Percentiles rank a stretch among this genome's conserved stretches.
Evolutionary conservation across 78 protist species (phyloP).

Genomic region (Dictyostelium intermedium): DNA sequence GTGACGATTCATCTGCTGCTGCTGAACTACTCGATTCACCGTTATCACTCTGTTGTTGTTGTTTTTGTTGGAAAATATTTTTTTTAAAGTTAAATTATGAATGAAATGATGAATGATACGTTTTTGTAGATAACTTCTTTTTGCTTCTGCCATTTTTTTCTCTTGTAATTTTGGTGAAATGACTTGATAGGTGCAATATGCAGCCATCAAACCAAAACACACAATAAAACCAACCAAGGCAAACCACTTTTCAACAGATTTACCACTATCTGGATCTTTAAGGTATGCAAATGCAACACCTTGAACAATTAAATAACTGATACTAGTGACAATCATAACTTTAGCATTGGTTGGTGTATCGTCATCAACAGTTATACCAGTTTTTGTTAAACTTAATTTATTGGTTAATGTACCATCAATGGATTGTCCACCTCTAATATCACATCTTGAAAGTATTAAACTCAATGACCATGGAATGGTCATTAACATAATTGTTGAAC

Average conservation of each 20-base stretch:
- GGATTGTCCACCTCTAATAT: constrained; percentile 30
- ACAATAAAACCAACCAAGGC: constrained; percentile 80
- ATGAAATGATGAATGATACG: constrained; percentile 49
- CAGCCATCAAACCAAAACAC: constrained; percentile 19
- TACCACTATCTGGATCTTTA: constrained; percentile 11
- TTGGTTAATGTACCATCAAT: constrained; percentile 6
- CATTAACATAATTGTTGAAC: constrained; percentile 92
- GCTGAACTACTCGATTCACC: not conserved
- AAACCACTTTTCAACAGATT: constrained; percentile 50
- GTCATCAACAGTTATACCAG: constrained; percentile 65
- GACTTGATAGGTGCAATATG: constrained; percentile 78
- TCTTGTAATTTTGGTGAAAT: constrained; percentile 50
- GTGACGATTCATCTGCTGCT: constrained; percentile 9
- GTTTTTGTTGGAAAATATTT: not conserved
- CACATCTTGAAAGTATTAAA: constrained; percentile 31
- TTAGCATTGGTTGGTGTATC: constrained; percentile 67
- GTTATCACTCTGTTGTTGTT: not conserved
- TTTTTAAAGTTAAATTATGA: constrained; percentile 29
- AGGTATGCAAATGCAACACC: constrained; percentile 79
- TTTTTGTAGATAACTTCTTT: not conserved
- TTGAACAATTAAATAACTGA: constrained; percentile 86
- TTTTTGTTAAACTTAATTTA: constrained; percentile 1
- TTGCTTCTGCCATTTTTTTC: constrained; percentile 53
- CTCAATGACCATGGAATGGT: constrained; percentile 90
- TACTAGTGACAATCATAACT: constrained; percentile 58